Evolutionary conservation across 768 basidiomycete species (phyloP).

Genomic region (Naganishia friedmannii): DNA sequence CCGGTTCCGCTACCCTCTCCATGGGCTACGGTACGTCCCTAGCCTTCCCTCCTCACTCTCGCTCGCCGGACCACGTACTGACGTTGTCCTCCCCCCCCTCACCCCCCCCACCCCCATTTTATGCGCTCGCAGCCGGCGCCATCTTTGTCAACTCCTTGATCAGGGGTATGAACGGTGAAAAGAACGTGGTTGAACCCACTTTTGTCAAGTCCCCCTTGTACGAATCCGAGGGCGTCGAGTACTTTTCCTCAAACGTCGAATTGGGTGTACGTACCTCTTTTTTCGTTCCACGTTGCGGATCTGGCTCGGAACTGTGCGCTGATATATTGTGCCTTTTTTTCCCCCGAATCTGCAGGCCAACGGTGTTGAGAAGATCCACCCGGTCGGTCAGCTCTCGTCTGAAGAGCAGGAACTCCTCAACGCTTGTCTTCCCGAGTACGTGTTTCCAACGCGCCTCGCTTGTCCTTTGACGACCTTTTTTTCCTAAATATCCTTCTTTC

Average conservation of each 20-base stretch:
- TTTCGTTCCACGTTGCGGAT: not conserved
- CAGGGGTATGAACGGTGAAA: slow-evolving; percentile 80
- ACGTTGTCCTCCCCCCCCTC: too few species aligned
- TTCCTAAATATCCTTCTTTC: not conserved
- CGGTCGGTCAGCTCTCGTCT: slow-evolving; percentile 71
- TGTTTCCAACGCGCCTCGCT: not conserved
- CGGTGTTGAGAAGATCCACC: slow-evolving; percentile 76
- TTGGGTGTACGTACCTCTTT: slow-evolving; percentile 69
- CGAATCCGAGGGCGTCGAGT: slow-evolving; percentile 73
- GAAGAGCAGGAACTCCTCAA: slow-evolving; percentile 73
- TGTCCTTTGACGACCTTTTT: not conserved
- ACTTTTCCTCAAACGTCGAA: slow-evolving; percentile 84
- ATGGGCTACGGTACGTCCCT: slow-evolving; percentile 61
- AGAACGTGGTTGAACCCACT: slow-evolving; percentile 76
- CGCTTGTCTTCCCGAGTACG: slow-evolving; percentile 72
- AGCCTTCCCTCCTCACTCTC: not conserved
- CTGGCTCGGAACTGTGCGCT: too few species aligned
- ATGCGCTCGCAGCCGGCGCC: slow-evolving; percentile 61
- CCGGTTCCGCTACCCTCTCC: slow-evolving; percentile 70
- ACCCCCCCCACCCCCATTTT: not conserved
- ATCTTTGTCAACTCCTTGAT: slow-evolving; percentile 82
- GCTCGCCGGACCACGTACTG: too few species aligned
- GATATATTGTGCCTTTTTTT: not conserved
- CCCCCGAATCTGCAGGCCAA: slow-evolving; percentile 59
- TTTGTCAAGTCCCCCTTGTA: slow-evolving; percentile 70